phyloP scores from a whole-genome alignment of 192 early-diverging fungal genomes.

The Dissophora ornata region DNA sequence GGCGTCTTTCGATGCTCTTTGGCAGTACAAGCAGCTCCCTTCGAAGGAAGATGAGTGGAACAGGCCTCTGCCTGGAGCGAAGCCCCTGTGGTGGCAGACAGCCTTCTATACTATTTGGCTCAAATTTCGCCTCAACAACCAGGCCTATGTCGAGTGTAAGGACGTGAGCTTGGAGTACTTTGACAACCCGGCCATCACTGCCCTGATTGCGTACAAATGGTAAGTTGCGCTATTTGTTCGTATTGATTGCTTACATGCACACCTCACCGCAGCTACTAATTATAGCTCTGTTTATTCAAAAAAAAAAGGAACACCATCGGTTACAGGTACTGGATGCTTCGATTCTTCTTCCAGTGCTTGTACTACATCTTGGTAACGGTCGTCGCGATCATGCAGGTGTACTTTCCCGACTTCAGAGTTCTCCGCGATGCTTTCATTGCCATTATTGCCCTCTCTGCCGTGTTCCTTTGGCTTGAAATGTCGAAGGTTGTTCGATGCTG shows the following conservation, averaged over 20 bases:
- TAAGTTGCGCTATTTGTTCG: background rate
- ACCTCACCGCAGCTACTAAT: background rate
- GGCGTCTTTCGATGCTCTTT: constrained; percentile 31
- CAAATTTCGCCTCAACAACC: background rate
- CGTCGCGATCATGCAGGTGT: constrained; percentile 22
- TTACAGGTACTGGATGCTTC: constrained; percentile 26
- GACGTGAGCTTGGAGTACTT: constrained; percentile 13
- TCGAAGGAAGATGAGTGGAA: constrained; percentile 1
- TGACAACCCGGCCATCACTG: constrained; percentile 28
- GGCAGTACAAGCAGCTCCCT: constrained; percentile 10
- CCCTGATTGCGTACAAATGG: constrained; percentile 29
- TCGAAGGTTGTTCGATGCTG: background rate
- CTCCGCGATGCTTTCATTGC: constrained; percentile 17
- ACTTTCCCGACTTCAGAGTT: background rate
- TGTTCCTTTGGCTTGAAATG: constrained; percentile 38
- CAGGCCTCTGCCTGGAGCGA: background rate
- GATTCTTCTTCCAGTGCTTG: constrained; percentile 25
- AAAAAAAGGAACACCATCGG: constrained; percentile 40
- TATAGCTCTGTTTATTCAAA: no score
- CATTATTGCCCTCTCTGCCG: constrained; percentile 8
- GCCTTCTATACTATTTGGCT: background rate
- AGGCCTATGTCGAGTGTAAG: constrained; percentile 1
- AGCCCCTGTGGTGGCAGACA: background rate
- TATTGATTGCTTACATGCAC: background rate
- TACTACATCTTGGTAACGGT: constrained; percentile 25